Evolutionary conservation across 495 filamentous ascomycete species (phyloP), one percentile per base, ranked within the genome.

Genomic region (Corynascus novoguineensis): DNA sequence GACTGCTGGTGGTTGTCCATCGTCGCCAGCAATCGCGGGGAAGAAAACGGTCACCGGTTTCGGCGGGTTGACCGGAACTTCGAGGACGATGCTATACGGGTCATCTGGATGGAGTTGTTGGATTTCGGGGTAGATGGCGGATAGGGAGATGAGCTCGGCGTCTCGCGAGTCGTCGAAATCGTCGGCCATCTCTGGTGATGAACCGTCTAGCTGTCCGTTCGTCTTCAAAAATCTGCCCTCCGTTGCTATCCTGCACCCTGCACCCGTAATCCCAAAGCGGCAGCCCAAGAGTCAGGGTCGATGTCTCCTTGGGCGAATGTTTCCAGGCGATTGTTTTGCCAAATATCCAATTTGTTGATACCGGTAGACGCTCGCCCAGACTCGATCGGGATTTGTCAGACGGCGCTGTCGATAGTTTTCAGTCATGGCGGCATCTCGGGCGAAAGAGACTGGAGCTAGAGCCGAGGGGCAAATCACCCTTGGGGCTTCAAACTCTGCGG

Each of bases 81-180:
- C 84, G 52, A 97, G 76, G 6, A 78, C 79, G 3, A 88, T 83
- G 48, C 77, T 79, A 67, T 85, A 86, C 2, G 81, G 81, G 59
- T 85, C 70, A 4, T 78, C 64, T 4, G 80, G 72, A 51, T 83
- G 78, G 31, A 87, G 70, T 5, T 64, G 59, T 29, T 77, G 75
- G 15, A 96, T 82, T 69, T 98, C 93, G 19, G 92, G 92, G 60
- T 83, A 98, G 60, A 98, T 97, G 63, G 91, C 87, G 14, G 79
- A 76, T 42, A 97, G 83, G n/a, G 90, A 83, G 45, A 81, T 83
- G 47, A 98, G 78, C 71, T 98, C 93, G 15, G 85, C 76, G 17
- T 84, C 78, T 53, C 93, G 88, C 58, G 87, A 82, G 64, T 89
- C 87, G 22, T 84, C 83, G 50, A 54, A 45, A 46, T 73, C 64